phyloP scores from a whole-genome alignment of 129 eudicot species.

The Solidago caesia region DNA sequence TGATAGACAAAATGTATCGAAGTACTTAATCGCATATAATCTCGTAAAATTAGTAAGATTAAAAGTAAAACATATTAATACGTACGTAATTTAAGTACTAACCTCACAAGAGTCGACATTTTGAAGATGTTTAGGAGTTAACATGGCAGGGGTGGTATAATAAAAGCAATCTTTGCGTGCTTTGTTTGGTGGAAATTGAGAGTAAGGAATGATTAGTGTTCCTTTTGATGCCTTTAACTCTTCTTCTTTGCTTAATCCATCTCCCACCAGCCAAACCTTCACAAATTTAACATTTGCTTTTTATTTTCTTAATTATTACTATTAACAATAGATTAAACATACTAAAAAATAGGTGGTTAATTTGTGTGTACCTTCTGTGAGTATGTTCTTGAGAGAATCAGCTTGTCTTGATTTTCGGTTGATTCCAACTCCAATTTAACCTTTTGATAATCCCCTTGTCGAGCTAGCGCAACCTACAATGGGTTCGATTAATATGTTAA shows the following conservation, averaged over 20 bases:
- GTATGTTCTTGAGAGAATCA: slow-evolving; percentile 33
- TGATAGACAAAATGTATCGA: no score
- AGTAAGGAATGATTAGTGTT: slow-evolving; percentile 69
- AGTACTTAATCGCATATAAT: no score
- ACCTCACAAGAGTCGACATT: slow-evolving; percentile 88
- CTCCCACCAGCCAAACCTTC: slow-evolving; percentile 81
- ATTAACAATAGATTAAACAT: not conserved
- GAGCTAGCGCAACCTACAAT: slow-evolving; percentile 44
- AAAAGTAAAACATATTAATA: not conserved
- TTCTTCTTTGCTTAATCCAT: slow-evolving; percentile 60
- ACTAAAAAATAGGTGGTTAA: not conserved
- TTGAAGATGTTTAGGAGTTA: slow-evolving; percentile 54
- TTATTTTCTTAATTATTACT: not conserved
- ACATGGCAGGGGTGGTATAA: slow-evolving; percentile 62
- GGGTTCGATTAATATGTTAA: not conserved
- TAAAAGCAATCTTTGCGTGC: slow-evolving; percentile 51
- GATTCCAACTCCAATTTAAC: slow-evolving; percentile 35
- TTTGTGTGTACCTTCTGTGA: slow-evolving; percentile 37
- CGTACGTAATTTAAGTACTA: not conserved
- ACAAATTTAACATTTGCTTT: not conserved
- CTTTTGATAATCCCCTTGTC: slow-evolving; percentile 41
- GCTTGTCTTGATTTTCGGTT: slow-evolving; percentile 24
- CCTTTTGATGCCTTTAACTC: slow-evolving; percentile 70
- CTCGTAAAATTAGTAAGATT: no score
- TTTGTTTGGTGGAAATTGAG: slow-evolving; percentile 71